Evolutionary conservation across 1,139 yeast species (phyloP).

Genomic region (Yamadazyma diospyri): DNA sequence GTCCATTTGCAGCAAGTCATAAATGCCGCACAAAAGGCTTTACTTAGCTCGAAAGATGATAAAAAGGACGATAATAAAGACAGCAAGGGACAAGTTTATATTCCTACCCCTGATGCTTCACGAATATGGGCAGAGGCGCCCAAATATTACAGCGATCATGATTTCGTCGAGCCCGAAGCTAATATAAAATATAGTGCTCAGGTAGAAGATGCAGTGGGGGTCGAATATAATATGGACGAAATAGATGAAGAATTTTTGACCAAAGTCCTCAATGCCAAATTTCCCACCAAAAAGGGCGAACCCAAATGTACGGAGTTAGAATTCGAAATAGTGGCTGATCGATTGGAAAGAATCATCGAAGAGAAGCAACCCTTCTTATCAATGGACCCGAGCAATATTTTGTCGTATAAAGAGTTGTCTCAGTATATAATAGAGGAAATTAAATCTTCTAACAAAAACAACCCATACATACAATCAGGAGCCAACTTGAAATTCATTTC

Average conservation of each 20-base stretch:
- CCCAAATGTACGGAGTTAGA: constrained; percentile 66
- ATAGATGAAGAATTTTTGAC: constrained; percentile 67
- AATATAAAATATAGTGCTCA: constrained; percentile 91
- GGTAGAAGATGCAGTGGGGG: constrained; percentile 89
- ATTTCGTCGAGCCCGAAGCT: constrained; percentile 68
- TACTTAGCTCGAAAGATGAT: constrained; percentile 31
- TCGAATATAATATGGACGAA: constrained; percentile 89
- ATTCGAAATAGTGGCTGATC: constrained; percentile 75
- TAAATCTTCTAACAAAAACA: constrained; percentile 25
- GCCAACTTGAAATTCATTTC: constrained; percentile 33
- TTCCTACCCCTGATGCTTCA: constrained; percentile 97
- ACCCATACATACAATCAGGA: constrained; percentile 28
- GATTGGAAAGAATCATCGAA: constrained; percentile 68
- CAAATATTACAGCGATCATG: constrained; percentile 61
- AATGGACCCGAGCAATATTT: constrained; percentile 77
- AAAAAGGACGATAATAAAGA: constrained; percentile 39
- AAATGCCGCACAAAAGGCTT: constrained; percentile 67
- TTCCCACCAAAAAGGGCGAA: constrained; percentile 20
- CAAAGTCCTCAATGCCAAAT: constrained; percentile 34
- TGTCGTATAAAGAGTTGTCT: constrained; percentile 67
- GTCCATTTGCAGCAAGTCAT: constrained; percentile 92
- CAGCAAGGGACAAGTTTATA: constrained; percentile 53
- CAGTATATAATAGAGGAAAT: constrained; percentile 40
- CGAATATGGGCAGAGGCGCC: constrained; percentile 74
- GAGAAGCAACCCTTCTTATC: constrained; percentile 85